These are phyloP conservation scores for Monosporascus sp. DNA, from an alignment of 2,329 filamentous ascomycete species.

Conservation along the genomic window DNA sequence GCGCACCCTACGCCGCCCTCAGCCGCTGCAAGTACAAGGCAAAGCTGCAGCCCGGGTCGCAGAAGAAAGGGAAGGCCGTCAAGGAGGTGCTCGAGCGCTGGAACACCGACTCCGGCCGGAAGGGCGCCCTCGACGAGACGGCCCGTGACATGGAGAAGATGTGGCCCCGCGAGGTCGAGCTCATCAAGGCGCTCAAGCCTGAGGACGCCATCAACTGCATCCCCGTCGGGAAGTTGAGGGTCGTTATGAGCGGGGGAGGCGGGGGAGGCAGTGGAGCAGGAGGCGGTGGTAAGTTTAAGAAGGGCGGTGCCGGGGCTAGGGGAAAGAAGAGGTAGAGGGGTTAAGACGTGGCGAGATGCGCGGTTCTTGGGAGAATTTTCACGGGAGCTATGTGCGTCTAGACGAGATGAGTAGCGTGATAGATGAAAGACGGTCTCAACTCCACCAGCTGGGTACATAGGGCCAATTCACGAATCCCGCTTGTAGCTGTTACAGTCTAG, in stretches of 20 bases:
- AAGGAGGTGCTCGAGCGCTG: slow-evolving; percentile 84
- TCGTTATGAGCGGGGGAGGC: slow-evolving; percentile 65
- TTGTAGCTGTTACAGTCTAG: too few species aligned
- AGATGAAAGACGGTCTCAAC: too few species aligned
- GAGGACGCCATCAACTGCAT: slow-evolving; percentile 77
- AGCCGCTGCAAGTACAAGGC: slow-evolving; percentile 83
- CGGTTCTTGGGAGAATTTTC: too few species aligned
- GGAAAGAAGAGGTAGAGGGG: slow-evolving; percentile 37
- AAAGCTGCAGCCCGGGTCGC: slow-evolving; percentile 83
- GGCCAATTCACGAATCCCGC: too few species aligned
- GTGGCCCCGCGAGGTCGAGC: slow-evolving; percentile 80
- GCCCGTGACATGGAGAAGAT: slow-evolving; percentile 65
- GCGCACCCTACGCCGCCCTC: slow-evolving; percentile 60
- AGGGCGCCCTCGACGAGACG: slow-evolving; percentile 56
- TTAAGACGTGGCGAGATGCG: too few species aligned
- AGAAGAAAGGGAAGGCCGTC: slow-evolving; percentile 92
- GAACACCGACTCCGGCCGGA: slow-evolving; percentile 53
- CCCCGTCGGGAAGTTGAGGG: slow-evolving; percentile 72
- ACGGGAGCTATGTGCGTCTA: too few species aligned
- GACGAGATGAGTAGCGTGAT: too few species aligned
- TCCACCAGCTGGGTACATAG: too few species aligned
- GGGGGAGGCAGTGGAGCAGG: slow-evolving; percentile 38
- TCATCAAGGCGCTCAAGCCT: slow-evolving; percentile 74
- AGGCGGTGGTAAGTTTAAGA: slow-evolving; percentile 30
- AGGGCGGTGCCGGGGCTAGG: slow-evolving; percentile 32